A percentile compares a stretch with the other conserved stretches of the same genome.
These are phyloP conservation scores for Endocladia muricata DNA, from an alignment of 31 red algal species.

Conservation along the genomic window DNA sequence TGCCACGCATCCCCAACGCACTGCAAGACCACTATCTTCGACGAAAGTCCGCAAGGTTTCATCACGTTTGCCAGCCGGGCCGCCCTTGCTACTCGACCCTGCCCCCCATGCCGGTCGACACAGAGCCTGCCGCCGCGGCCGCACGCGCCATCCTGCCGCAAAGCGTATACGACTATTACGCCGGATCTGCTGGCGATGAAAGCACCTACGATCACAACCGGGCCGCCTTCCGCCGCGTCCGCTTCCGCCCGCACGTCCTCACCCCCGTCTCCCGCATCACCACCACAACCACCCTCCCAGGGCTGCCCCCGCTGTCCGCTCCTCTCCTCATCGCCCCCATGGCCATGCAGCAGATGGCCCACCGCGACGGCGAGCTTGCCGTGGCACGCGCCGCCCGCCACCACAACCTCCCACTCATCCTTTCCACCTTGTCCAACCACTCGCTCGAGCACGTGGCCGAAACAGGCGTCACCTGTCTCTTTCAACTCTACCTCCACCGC, in stretches of 20 bases:
- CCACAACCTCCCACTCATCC: slow-evolving; percentile 30
- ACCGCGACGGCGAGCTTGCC: slow-evolving; percentile 85
- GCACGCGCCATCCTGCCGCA: slow-evolving; percentile 59
- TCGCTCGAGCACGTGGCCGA: slow-evolving; percentile 62
- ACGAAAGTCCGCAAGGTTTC: no score
- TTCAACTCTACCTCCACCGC: slow-evolving; percentile 83
- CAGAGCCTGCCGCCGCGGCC: slow-evolving; percentile 13
- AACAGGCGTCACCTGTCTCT: slow-evolving; percentile 25
- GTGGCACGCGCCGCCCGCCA: slow-evolving; percentile 64
- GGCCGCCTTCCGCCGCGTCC: slow-evolving; percentile 51
- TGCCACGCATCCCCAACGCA: no score
- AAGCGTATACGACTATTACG: slow-evolving; percentile 80
- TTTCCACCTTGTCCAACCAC: slow-evolving; percentile 76
- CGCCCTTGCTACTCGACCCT: no score
- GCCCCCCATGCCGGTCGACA: no score
- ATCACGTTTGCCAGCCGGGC: no score
- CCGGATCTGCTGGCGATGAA: slow-evolving; percentile 74
- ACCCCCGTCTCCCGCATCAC: slow-evolving; percentile 34
- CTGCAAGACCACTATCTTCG: no score
- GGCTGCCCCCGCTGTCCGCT: slow-evolving; percentile 28
- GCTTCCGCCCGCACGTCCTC: slow-evolving; percentile 71
- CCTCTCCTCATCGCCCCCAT: slow-evolving; percentile 83
- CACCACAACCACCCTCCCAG: slow-evolving; percentile 36
- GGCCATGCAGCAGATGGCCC: slow-evolving; percentile 90
- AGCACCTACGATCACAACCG: slow-evolving; percentile 68